Evolutionary conservation across 495 filamentous ascomycete species (phyloP), one percentile per base, ranked within the genome.

Genomic region (Neurospora tetrasperma): DNA sequence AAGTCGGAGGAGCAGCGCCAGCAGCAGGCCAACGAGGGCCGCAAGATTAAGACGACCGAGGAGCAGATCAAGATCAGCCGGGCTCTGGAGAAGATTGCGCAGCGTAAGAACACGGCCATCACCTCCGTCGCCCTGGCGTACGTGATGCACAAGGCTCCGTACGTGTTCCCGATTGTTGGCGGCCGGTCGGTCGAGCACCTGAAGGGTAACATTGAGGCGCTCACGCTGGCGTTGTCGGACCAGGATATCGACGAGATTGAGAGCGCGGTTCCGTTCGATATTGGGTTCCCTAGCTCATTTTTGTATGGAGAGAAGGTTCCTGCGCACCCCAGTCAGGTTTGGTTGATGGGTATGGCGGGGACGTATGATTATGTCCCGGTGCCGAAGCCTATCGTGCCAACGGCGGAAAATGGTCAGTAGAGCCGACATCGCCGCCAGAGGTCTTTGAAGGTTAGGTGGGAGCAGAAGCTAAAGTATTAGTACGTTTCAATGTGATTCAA

Each of bases 151-250:
- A 94, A 94, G 80, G 83, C 90, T 14, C 89, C 91, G 0, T 90
- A 93, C 74, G 90, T 93, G 35, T 94, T 93, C 79, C 92, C 92
- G 10, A 89, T 94, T 71, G 85, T 93, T 31, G 92, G 92, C 16
- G 88, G 84, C 7, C 79, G 88, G 23, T 90, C 83, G 69, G 78
- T 87, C 41, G 83, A 88, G 23, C 89, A 91, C 70, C 77, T 94
- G 5, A 88, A 90, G 80, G 86, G 82, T 72, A 93, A 90, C 71
- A 90, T 93, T 73, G 89, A 90, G 73, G 91, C 89, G 4, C 79
- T 93, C 42, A 80, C 76, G 0, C 69, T 93, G 42, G 74, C 79
- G 69, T 81, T 94, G 71, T 85, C 82, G 3, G 79, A 85, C 0
- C 86, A 90, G 38, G 90, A 94, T 42, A 85, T 93, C 31, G 77